Evolutionary conservation across 2,329 filamentous ascomycete species (phyloP), one percentile per base, ranked within the genome.

Genomic region (Incumbomyces delicatus): DNA sequence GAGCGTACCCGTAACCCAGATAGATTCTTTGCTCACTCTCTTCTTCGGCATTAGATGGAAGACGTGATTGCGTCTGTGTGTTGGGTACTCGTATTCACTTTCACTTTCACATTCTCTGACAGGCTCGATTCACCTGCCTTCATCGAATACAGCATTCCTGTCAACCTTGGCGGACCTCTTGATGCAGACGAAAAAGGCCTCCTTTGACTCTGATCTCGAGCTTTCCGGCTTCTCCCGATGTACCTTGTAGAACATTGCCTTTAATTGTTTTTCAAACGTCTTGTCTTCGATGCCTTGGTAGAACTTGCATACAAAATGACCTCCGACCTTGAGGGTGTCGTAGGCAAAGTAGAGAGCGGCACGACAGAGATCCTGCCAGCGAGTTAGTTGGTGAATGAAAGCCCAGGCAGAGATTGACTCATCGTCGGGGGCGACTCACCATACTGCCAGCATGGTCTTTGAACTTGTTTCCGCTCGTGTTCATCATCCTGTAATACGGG

Each of bases 401-500:
- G 29, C 14, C n/a, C 12, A 18, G n/a, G 12, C n/a, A n/a, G n/a
- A n/a, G n/a, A n/a, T n/a, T n/a, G n/a, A n/a, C n/a, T n/a, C n/a
- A n/a, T n/a, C n/a, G 8, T 27, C 8, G 22, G 39, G 22, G 11
- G 37, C 40, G 45, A 63, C 82, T 62, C 69, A 95, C 90, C 87
- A 98, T 96, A 68, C 88, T 95, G 27, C 87, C 86, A 8, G 81
- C 83, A 67, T 98, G 92, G 66, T 98, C 92, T 54, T 81, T 80
- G 62, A 94, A 92, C 16, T 68, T 68, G 60, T 87, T 84, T 47
- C 92, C 92, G 69, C 85, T 95, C 58, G 90, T 95, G 68, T 98
- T 98, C 88, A 95, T 95, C 83, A 98, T 84, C 92, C 92, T 98
- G 76, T 70, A 66, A 80, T 94, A 92, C 55, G 88, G 87, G 78